Evolutionary conservation across 805 yeast genomes (phyloP).

Genomic region (Tetrapisispora pingtungensis): DNA sequence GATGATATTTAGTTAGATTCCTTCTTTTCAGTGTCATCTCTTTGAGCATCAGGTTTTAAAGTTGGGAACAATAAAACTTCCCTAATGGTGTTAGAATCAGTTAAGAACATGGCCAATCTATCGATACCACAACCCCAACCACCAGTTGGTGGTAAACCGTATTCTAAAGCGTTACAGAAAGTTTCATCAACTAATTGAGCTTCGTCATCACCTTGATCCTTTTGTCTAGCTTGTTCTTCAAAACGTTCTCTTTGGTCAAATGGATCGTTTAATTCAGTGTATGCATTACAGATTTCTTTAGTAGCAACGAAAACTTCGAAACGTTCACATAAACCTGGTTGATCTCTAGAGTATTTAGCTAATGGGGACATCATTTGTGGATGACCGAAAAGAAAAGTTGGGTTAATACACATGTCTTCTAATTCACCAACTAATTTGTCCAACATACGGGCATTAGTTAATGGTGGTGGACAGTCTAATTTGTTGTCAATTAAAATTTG

Average conservation of each 20-base stretch:
- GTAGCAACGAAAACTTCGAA: conserved; percentile 98
- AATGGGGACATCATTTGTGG: conserved; percentile 99
- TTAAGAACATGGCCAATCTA: conserved; percentile 95
- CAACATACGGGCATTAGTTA: conserved; percentile 97
- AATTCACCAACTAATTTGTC: conserved; percentile 95
- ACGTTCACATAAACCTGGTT: conserved; percentile 94
- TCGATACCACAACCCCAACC: conserved; percentile 99
- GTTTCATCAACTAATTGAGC: conserved; percentile 95
- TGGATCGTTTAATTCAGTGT: conserved; percentile 98
- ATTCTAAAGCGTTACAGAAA: conserved; percentile 95
- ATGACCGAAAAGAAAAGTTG: conserved; percentile 96
- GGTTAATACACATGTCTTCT: conserved; percentile 91
- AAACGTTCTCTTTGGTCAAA: conserved; percentile 95
- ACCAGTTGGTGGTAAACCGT: conserved; percentile 98
- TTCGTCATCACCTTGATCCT: conserved; percentile 98
- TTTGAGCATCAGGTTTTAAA: conserved; percentile 76
- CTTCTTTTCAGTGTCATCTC: conserved; percentile 27
- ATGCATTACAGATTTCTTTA: conserved; percentile 95
- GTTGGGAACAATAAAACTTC: conserved; percentile 98
- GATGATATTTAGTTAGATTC: conserved; percentile 3
- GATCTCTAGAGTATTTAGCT: conserved; percentile 88
- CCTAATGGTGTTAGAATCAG: conserved; percentile 92
- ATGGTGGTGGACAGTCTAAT: conserved; percentile 80
- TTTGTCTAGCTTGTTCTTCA: conserved; percentile 98
- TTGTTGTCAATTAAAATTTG: conserved; percentile 66